Evolutionary conservation across 495 filamentous ascomycete genomes (phyloP), one percentile per base, ranked within the genome.

Genomic region (Filosporella fistucella): DNA sequence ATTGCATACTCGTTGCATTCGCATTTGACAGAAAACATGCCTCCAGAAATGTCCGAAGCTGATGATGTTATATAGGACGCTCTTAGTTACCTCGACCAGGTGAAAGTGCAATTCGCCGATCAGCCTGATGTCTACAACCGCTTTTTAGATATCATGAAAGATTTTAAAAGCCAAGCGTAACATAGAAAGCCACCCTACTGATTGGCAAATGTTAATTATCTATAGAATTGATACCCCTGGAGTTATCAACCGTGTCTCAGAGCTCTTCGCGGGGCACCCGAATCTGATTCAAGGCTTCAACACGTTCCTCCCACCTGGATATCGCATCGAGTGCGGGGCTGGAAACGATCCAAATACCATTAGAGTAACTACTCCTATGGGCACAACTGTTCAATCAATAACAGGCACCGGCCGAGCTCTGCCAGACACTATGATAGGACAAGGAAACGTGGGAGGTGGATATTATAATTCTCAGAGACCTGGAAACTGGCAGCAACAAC

Each of bases 91-190:
- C 76, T 99, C 28, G 93, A 99, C 63, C 94, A 97, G 63, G 93
- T 99, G 49, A 99, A 99, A 67, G 91, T 96, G 37, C 90, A 95
- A 55, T 99, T 99, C 57, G 84, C 88, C 43, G 90, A 96, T 45
- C 89, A 95, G 55, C 91, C 93, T 8, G 94, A 99, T 63, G 93
- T 99, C 2, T 99, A 99, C 60, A 99, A 99, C 62, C 80, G 85
- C 17, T 99, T 99, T 58, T 68, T 99, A 42, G 93, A 99, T 55
- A 99, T 99, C 41, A 99, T 99, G 94, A 99, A 99, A 65, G 94
- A 99, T 52, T 99, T 99, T 69, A 99, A 99, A 69, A 95, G 90
- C 58, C 91, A 95, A 69, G 88, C 90, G 82, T 93, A 68, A n/a
- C n/a, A n/a, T n/a, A n/a, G n/a, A n/a, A n/a, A 38, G 35, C 25